Evolutionary conservation across 2,329 filamentous ascomycete species (phyloP), one percentile per base, ranked within the genome.

Genomic region (Beauveria scarabaeidicola): DNA sequence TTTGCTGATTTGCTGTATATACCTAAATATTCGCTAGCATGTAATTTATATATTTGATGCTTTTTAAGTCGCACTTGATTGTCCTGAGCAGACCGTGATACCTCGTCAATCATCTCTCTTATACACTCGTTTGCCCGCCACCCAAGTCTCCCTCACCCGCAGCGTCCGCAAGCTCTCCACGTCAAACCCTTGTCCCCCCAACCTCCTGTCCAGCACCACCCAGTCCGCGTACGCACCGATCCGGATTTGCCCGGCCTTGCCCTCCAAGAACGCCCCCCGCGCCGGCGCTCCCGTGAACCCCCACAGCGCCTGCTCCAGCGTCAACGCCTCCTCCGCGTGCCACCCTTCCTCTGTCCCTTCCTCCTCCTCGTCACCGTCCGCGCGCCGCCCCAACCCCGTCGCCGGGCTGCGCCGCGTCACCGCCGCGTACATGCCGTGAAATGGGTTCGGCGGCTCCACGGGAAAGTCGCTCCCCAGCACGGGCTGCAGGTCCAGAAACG

Each of bases 401-500:
- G 75, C 75, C 1, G 86, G 86, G 61, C 75, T 84, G 46, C 78
- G 79, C 59, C 87, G 76, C 13, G 85, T 79, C 2, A 87, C 78
- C 3, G 87, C 87, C 3, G 86, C 86, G 65, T 87, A 89, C 43
- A 89, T 83, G 19, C 86, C 87, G 59, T 85, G 80, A 63, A 88
- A 86, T 2, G 86, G 83, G 65, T 83, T 81, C 0, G 85, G 80
- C 2, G 86, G 86, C 68, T 89, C 86, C 8, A 90, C 86, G 41
- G 87, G 87, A 64, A 89, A 89, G 66, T 89, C 87, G 52, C 84
- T 87, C 2, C 87, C 87, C 1, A 90, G 76, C 1, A 88, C 72
- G 4, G 82, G 81, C 0, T 69, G 70, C 13, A 79, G 67, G 25
- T 79, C 74, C 1, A 87, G 76, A 1, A 89, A 70, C 0, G 82